phyloP scores from a whole-genome alignment of 768 basidiomycete genomes.

The Hypholoma sublateritium region DNA sequence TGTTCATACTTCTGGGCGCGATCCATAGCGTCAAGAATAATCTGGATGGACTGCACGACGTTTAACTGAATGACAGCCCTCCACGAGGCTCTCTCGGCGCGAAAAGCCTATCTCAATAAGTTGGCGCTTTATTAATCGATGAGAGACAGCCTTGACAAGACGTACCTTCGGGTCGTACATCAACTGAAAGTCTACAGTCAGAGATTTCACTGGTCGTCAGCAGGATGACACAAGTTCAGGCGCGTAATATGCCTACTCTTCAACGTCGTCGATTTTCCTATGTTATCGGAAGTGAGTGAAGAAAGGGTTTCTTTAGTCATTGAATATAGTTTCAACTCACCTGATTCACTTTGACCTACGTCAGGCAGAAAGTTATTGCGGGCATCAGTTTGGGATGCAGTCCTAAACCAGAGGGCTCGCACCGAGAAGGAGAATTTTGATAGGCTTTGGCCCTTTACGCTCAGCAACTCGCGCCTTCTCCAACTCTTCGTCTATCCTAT shows the following conservation, averaged over 20 bases:
- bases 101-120: constrained; percentile 42
- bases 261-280: constrained; percentile 80
- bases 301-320: neutral
- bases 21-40: constrained; percentile 57
- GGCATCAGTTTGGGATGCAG: too few relatives aligned
- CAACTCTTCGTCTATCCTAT: constrained; percentile 64
- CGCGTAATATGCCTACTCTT: constrained; percentile 49
- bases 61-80: constrained; percentile 69
- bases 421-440: constrained; percentile 67
- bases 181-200: constrained; percentile 54
- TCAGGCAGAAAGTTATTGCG: neutral
- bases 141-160: neutral
- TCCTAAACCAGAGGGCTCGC: neutral
- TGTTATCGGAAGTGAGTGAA: constrained; percentile 2
- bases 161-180: constrained; percentile 60
- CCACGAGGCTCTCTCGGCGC: constrained; percentile 63
- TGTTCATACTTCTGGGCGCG: constrained; percentile 25
- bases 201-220: neutral
- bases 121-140: neutral
- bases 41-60: constrained; percentile 64
- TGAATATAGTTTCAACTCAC: constrained; percentile 37
- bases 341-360: constrained; percentile 76
- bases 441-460: constrained; percentile 44
- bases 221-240: neutral
- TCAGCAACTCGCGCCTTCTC: constrained; percentile 48